These are phyloP conservation scores for Ustilago nuda DNA, from an alignment of 1,284 basidiomycete genomes.

Conservation along the genomic window DNA sequence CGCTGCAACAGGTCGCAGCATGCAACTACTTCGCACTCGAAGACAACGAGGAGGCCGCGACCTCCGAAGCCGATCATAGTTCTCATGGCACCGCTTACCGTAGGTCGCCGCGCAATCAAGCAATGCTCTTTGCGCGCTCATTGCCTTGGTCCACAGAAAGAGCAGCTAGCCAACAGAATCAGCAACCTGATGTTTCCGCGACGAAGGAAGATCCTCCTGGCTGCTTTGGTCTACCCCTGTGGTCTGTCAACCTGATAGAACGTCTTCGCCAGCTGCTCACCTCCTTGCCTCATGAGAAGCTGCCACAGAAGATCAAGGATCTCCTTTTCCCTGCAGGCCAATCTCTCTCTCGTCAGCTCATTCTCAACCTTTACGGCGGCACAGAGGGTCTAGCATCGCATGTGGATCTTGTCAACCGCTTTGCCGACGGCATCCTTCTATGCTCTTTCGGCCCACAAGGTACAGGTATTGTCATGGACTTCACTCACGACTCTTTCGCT, in stretches of 20 bases:
- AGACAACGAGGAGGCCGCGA: neutral
- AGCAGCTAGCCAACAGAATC: neutral
- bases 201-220: neutral
- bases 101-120: conserved; percentile 35
- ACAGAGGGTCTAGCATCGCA: conserved; percentile 71
- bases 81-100: neutral
- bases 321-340: conserved; percentile 25
- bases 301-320: conserved; percentile 6
- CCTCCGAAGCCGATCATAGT: neutral
- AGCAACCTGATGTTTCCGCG: neutral
- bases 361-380: conserved; percentile 71
- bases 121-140: conserved; percentile 48
- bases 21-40: conserved; percentile 42
- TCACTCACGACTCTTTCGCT: conserved; percentile 18
- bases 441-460: conserved; percentile 48
- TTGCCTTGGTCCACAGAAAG: neutral
- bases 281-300: neutral
- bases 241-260: conserved; percentile 33
- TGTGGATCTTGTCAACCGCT: conserved; percentile 71
- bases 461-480: conserved; percentile 57
- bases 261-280: conserved; percentile 14
- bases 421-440: conserved; percentile 67
- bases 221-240: conserved; percentile 35
- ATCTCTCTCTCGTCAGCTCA: conserved; percentile 67
- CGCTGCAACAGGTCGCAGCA: conserved; percentile 26